Conservation (phyloP, 306 rosid genomes). For the Rubus idaeus region DNA sequence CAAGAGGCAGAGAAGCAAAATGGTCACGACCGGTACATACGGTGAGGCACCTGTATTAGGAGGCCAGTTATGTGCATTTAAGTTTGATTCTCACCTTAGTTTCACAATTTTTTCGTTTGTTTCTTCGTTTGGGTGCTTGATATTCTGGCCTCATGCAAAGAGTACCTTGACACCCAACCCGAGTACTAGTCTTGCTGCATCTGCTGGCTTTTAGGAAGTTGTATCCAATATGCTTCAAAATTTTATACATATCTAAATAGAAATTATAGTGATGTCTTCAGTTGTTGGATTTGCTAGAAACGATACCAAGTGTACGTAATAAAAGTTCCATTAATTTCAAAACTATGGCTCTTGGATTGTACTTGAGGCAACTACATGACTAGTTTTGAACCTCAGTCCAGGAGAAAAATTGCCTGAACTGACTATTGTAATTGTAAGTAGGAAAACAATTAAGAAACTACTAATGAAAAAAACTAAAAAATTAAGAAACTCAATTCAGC, state of each 20-base stretch:
- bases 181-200: conserved; percentile 25
- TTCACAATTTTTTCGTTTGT: conserved; percentile 24
- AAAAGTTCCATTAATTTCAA: conserved; percentile 14
- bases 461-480: background rate
- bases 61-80: conserved; percentile 42
- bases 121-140: conserved; percentile 37
- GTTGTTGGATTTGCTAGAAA: conserved; percentile 13
- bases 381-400: background rate
- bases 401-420: background rate
- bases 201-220: conserved; percentile 46
- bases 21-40: conserved; percentile 24
- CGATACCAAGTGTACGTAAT: conserved; percentile 17
- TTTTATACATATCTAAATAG: conserved; percentile 51
- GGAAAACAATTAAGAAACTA: background rate
- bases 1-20: conserved; percentile 35
- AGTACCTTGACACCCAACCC: conserved; percentile 14
- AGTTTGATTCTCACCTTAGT: conserved; percentile 37
- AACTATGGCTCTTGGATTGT: background rate
- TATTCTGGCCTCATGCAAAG: conserved; percentile 33
- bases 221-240: conserved; percentile 39
- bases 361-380: background rate
- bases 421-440: background rate
- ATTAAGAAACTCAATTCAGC: background rate
- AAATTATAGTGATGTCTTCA: conserved; percentile 37
- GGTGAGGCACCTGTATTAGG: conserved; percentile 22